These are phyloP conservation scores for Leishmania martiniquensis DNA, from an alignment of 208 protist species.

Conservation along the genomic window DNA sequence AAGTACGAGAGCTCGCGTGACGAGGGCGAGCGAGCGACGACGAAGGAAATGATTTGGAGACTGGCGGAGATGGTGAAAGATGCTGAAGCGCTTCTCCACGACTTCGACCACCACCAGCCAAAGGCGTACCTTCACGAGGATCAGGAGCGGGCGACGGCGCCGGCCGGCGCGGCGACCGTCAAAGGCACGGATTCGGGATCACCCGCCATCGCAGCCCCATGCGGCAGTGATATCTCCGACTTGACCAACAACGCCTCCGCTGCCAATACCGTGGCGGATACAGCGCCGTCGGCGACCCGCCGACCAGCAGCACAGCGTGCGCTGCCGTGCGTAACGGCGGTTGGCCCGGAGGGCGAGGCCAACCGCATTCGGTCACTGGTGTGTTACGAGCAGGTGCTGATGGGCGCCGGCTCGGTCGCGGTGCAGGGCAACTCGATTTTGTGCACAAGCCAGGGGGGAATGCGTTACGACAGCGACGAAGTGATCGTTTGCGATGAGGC, in stretches of 20 bases:
- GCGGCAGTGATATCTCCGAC: neutral
- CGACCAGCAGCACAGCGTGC: slow-evolving; percentile 7
- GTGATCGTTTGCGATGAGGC: slow-evolving; percentile 53
- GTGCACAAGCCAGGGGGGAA: slow-evolving; percentile 46
- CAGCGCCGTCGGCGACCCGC: neutral
- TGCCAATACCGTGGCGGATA: neutral
- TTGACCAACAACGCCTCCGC: neutral
- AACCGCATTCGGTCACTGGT: slow-evolving; percentile 58
- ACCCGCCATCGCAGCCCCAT: neutral
- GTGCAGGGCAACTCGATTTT: slow-evolving; percentile 70
- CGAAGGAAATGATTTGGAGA: slow-evolving; percentile 57
- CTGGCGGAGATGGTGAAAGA: slow-evolving; percentile 76
- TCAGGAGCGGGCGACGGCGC: slow-evolving; percentile 16
- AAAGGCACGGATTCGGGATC: neutral
- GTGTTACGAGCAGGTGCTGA: slow-evolving; percentile 61
- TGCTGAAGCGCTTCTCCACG: slow-evolving; percentile 58
- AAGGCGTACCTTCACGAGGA: slow-evolving; percentile 75
- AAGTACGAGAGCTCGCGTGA: slow-evolving; percentile 43
- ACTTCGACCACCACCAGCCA: slow-evolving; percentile 78
- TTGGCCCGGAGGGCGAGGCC: slow-evolving; percentile 8
- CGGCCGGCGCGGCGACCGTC: neutral
- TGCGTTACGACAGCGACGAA: slow-evolving; percentile 75
- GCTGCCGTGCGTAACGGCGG: slow-evolving; percentile 25
- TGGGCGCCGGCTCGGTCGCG: slow-evolving; percentile 61
- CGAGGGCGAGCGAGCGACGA: slow-evolving; percentile 35